Base-by-base conservation (phyloP, 495 filamentous ascomycete species). In the Ascodesmis nigricans region DNA sequence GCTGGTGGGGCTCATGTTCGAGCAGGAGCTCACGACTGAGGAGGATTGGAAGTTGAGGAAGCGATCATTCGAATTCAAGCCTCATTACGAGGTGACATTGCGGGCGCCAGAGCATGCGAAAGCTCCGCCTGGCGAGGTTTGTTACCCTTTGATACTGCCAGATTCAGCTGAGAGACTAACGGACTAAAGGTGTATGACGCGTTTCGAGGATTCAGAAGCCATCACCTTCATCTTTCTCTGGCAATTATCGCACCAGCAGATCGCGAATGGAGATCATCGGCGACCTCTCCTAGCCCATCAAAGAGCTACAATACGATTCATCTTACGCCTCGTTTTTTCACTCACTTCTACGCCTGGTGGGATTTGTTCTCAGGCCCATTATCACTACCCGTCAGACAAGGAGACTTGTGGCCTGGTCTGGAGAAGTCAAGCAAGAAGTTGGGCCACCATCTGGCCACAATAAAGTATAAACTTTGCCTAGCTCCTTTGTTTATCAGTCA, bases 381-480 rank as follows among this genome's bases (percentile, higher is more conserved):
- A 73, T 87, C 87, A 7, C 67, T 97, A 17, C 87, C 87, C 17
- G 75, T 97, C 36, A 75, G 87, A 0, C 87, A 97, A 55, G 87
- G 87, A 5, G 64, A 64, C 20, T 62, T 97, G 8, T 97, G 78
- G 69, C 87, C 82, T 9, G 83, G 79, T 5, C 60, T 76, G 30
- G 83, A 91, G 31, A 95, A 91, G 58, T 83, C 81, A 23, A 91
- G 78, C 58, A 97, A 95, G 59, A 97, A 97, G 53, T 95, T 97
- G 54, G 84, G 83, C 19, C 71, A 90, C 30, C 87, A 97, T 57
- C 60, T 97, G 35, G 84, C 81, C 5, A 95, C 90, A 6, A 79
- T 97, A 58, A 95, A 97, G 58, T 95, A 97, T 56, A 92, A 82
- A 43, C 55, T 97, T 25, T 66, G 92, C 4, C 61, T 97, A 9